Evolutionary conservation across 106 monocot species (phyloP), one percentile per base, ranked within the genome.

Genomic region (Triglochin maritima): DNA sequence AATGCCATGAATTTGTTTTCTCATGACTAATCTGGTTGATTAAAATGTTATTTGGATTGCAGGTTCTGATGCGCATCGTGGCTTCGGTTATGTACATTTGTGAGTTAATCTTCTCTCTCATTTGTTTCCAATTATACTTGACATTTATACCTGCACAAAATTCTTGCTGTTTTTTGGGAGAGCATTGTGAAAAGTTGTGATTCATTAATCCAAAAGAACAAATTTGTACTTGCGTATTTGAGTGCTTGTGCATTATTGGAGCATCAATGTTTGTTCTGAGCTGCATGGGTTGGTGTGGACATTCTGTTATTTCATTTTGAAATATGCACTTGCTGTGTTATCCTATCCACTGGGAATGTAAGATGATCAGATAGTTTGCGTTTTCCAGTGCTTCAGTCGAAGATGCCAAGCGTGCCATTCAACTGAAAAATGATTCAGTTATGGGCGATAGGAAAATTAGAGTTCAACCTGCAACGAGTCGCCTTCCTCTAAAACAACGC

Each of bases 361-460:
- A 56, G 56, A 6, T 56, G 13, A 56, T 56, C 56, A n/a, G 44
- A 17, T 16, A 15, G 10, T 29, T 51, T 44, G 12, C 4, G 0
- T 54, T 64, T 55, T 71, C 50, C 65, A 95, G 90, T 86, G 95
- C 90, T 65, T 57, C 87, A 45, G 70, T 62, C n/a, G 79, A 83
- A 74, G 90, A 95, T 84, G 90, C 87, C 61, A 77, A 78, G 43
- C 82, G 78, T 68, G 77, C 95, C 59, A 79, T 95, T 82, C 65
- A 95, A 78, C 69, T 85, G 49, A 95, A 95, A 82, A 85, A 84
- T 82, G 81, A 75, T 48, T 81, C 75, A 17, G 46, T 72, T 51
- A 77, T 95, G 51, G 78, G 75, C 61, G 87, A 87, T 68, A 83
- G 95, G 72, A 87, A 82, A 83, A 87, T 95, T 57, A 83, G 83